Evolutionary conservation across 139 green algal species (phyloP), one percentile per base, ranked within the genome.

Genomic region (Eudorina sp.): DNA sequence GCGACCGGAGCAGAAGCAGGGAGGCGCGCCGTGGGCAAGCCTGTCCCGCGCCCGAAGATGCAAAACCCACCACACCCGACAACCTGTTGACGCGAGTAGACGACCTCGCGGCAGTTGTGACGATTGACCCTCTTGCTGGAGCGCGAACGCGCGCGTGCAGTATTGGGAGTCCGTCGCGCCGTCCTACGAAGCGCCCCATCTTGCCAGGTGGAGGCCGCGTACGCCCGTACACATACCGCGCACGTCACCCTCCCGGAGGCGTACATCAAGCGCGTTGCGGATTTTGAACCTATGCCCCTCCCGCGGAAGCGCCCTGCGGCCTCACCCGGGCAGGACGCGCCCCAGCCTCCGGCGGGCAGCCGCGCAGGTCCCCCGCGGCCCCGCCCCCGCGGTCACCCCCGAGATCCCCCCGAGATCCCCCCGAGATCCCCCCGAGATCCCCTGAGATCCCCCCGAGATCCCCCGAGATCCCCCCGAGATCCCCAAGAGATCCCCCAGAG

Each of bases 251-350:
- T n/a, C 4, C 45, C 68, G 3, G 75, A 68, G 19, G 18, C 21
- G 0, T 83, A 83, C 51, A 36, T 48, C 2, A 83, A 83, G 34
- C 75, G 75, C 11, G 75, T 69, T 2, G 51, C 48, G 0, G 75
- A 83, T 36, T 83, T 83, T 18, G 75, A 83, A 5, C 34, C 75
- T 19, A 83, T 68, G n/a, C 31, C 48, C 2, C 34, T 69, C 4
- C 75, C 75, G 1, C 46, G 46, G 45, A 82, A 82, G 46, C 45
- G 74, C 3, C 18, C 21, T 2, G 5, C 23, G 4, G 70, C 41
- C 4, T 21, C 74, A 4, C 46, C 7, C 11, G 29, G 46, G 19
- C 46, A 62, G 27, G 6, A 3, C 19, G 46, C n/a, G 6, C 46
- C 29, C 3, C 7, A 82, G 29, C 43, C 2, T 19, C 25, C 23